Conservation (phyloP, 1,284 basidiomycete species). For the Entoloma clypeatum region DNA sequence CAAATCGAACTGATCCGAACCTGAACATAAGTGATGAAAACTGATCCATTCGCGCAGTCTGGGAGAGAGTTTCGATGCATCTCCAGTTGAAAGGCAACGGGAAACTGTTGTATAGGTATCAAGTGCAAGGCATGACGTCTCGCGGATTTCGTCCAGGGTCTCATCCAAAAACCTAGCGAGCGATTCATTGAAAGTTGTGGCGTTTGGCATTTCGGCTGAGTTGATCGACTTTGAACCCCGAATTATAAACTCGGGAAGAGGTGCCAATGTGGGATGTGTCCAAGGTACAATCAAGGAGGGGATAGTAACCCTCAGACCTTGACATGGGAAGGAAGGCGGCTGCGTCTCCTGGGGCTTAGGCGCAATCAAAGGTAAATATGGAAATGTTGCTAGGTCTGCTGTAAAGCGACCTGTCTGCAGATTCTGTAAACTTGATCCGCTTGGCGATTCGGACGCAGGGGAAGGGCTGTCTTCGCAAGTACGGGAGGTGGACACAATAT, state of each 20-base stretch:
- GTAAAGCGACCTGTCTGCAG: constrained; percentile 31
- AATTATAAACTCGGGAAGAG: constrained; percentile 51
- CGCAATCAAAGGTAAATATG: constrained; percentile 7
- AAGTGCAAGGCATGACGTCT: constrained; percentile 53
- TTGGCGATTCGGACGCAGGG: constrained; percentile 12
- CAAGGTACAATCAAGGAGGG: constrained; percentile 45
- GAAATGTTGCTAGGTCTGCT: constrained; percentile 20
- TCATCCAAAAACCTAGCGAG: constrained; percentile 47
- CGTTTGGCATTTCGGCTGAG: constrained; percentile 56
- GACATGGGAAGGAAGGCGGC: constrained; percentile 16
- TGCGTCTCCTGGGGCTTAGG: constrained; percentile 10
- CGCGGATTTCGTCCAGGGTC: constrained; percentile 53
- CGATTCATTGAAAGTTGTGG: constrained; percentile 47
- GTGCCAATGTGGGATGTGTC: constrained; percentile 52
- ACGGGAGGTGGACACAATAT: constrained; percentile 2
- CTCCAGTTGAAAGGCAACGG: constrained; percentile 41
- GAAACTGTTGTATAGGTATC: constrained; percentile 53
- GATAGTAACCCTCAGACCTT: constrained; percentile 21
- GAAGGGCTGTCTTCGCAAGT: too few species aligned
- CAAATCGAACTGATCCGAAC: constrained; percentile 54
- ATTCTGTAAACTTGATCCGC: constrained; percentile 1
- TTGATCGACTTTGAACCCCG: constrained; percentile 46
- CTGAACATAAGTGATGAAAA: constrained; percentile 57
- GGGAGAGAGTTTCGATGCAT: constrained; percentile 39
- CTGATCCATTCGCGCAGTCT: constrained; percentile 51